Conservation (phyloP, 2,329 filamentous ascomycete genomes). For the Emmonsia crescens region DNA sequence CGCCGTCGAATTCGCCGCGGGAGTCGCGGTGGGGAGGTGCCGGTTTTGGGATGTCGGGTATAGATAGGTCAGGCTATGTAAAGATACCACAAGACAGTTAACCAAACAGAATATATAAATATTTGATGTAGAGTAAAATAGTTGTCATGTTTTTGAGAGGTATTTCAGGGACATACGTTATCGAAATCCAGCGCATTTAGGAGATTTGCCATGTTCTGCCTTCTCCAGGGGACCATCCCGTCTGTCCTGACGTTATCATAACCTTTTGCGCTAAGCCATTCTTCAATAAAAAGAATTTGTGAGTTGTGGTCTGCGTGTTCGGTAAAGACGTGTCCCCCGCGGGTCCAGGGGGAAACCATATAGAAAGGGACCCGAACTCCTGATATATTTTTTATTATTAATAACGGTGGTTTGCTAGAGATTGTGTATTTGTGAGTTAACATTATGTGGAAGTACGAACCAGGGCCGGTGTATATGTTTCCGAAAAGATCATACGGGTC, state of each 20-base stretch:
- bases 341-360: conserved; percentile 47
- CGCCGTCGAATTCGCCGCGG: conserved; percentile 37
- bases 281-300: conserved; percentile 44
- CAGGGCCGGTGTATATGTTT: conserved; percentile 35
- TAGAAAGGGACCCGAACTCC: conserved; percentile 45
- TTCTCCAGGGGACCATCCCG: conserved; percentile 38
- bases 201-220: conserved; percentile 39
- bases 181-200: conserved; percentile 39
- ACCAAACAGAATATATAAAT: not conserved
- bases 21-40: conserved; percentile 33
- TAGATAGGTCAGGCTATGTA: conserved; percentile 35
- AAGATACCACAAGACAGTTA: not conserved
- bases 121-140: not conserved
- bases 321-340: conserved; percentile 43
- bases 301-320: conserved; percentile 47
- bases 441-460: conserved; percentile 10
- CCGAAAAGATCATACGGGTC: conserved; percentile 35
- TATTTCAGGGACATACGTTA: conserved; percentile 16
- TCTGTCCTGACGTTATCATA: conserved; percentile 30
- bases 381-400: conserved; percentile 6
- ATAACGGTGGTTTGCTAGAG: not conserved
- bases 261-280: conserved; percentile 39
- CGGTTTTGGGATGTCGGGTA: conserved; percentile 38
- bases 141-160: conserved; percentile 1
- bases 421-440: not conserved